Evolutionary conservation across 192 early-diverging fungal species (phyloP), one percentile per base, ranked within the genome.

Genomic region (Geranomyces michiganensis): DNA sequence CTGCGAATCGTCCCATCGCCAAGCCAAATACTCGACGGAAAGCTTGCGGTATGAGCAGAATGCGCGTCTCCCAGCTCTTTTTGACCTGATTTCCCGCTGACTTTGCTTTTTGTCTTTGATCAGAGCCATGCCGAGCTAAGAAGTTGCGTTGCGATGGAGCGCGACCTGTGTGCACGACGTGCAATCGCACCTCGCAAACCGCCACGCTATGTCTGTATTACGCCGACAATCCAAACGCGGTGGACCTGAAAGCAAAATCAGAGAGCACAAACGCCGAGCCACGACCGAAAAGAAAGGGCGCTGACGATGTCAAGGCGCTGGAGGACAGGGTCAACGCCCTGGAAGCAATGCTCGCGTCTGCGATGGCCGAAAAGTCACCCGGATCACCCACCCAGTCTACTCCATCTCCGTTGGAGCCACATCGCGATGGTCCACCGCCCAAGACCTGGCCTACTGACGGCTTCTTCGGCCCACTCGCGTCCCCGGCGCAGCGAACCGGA

Each of bases 281-380:
- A 7, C 58, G 22, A 29, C 7, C 27, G 47, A 67, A 21, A 56
- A 59, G 43, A 73, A 7, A 53, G 1, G 36, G 56, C 30, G n/a
- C 13, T 33, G 64, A 36, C 3, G 72, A 73, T 22, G 56, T 73
- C 29, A 66, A 67, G 43, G 72, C 64, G 31, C 33, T 73, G 6
- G 72, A 66, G 41, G 72, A 73, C 44, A n/a, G 72, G 19, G 56
- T 73, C 22, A 67, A 67, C 14, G 72, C 72, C 12, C 46, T 73
- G 31, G 72, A 73, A 47, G 72, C 72, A 9, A 56, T 67, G 64
- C 45, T 73, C 17, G 72, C 65, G 17, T 24, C 63, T 33, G 72
- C 72, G 10, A 64, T 64, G 30, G 17, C 32, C 3, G 62, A 64
- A n/a, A 31, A 19, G 12, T 45, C 43, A 64, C 44, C 62, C 15